Evolutionary conservation across 805 yeast species (phyloP).

Genomic region (Schwanniomyces occidentalis): DNA sequence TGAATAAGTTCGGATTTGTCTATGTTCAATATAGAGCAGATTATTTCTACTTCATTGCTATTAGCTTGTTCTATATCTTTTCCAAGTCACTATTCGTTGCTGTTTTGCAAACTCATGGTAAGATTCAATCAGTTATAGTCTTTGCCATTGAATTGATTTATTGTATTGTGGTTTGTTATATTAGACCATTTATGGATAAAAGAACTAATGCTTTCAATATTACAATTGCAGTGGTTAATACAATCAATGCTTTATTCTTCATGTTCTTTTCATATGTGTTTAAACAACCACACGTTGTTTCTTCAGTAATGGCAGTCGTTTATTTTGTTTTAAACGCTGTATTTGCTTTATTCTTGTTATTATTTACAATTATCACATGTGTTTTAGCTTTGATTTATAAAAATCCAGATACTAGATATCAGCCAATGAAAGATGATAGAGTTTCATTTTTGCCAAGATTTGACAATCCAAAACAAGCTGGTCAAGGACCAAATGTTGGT

Average conservation of each 20-base stretch:
- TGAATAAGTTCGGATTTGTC: constrained; percentile 88
- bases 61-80: constrained; percentile 64
- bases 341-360: constrained; percentile 75
- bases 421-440: constrained; percentile 95
- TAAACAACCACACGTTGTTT: constrained; percentile 82
- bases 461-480: constrained; percentile 30
- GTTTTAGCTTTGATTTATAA: constrained; percentile 78
- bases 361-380: constrained; percentile 88
- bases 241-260: constrained; percentile 82
- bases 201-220: constrained; percentile 94
- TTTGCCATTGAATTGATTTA: constrained; percentile 75
- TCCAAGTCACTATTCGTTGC: constrained; percentile 83
- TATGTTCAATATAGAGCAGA: constrained; percentile 91
- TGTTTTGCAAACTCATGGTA: constrained; percentile 77
- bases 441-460: constrained; percentile 86
- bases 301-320: constrained; percentile 88
- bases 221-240: constrained; percentile 73
- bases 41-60: constrained; percentile 76
- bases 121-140: constrained; percentile 74
- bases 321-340: constrained; percentile 88
- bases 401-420: constrained; percentile 94
- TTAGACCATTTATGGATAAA: constrained; percentile 91
- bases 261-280: constrained; percentile 85
- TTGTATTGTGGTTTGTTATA: constrained; percentile 62
- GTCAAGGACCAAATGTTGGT: constrained; percentile 20